A percentile compares a stretch with the other conserved stretches of the same genome.
Evolutionary conservation across 2,329 filamentous ascomycete genomes (phyloP).

Genomic region (Chrysoporthe austroafricana): DNA sequence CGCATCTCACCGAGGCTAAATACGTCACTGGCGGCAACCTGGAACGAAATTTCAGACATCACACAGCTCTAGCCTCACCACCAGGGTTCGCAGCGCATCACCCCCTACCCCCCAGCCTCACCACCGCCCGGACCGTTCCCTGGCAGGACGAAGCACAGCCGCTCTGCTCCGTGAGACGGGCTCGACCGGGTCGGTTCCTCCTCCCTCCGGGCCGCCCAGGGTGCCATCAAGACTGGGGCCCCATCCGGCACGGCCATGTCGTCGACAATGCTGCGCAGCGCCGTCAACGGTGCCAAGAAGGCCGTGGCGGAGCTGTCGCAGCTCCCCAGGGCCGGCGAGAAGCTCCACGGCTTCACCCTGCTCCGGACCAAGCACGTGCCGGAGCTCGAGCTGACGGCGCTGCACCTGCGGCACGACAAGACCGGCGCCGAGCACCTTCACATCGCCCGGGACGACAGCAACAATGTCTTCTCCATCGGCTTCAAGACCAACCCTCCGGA

Average conservation of each 20-base stretch:
- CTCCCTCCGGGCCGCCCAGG: not conserved
- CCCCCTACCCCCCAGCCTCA: not conserved
- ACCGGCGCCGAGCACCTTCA: constrained; percentile 96
- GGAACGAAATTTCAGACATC: constrained; percentile 10
- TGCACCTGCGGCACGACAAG: constrained; percentile 91
- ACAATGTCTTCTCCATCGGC: constrained; percentile 99
- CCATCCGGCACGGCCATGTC: constrained; percentile 4
- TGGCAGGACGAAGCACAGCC: not conserved
- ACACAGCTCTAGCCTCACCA: constrained; percentile 4
- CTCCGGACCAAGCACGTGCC: constrained; percentile 88
- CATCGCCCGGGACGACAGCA: constrained; percentile 91
- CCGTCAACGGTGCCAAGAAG: constrained; percentile 39
- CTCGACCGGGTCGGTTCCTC: not conserved
- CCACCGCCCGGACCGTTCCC: not conserved
- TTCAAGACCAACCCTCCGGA: constrained; percentile 99
- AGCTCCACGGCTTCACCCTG: constrained; percentile 91
- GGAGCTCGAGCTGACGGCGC: constrained; percentile 87
- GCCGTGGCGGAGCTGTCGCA: constrained; percentile 77
- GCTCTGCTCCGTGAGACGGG: not conserved
- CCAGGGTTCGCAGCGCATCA: not conserved
- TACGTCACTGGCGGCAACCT: constrained; percentile 9
- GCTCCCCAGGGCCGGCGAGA: constrained; percentile 79
- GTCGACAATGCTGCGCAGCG: constrained; percentile 35
- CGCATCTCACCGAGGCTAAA: constrained; percentile 3
- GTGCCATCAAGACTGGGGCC: not conserved